Percentiles rank a stretch among this genome's conserved stretches.
Evolutionary conservation across 192 early-diverging fungal genomes (phyloP).

Genomic region (Lunasporangiospora selenospora): DNA sequence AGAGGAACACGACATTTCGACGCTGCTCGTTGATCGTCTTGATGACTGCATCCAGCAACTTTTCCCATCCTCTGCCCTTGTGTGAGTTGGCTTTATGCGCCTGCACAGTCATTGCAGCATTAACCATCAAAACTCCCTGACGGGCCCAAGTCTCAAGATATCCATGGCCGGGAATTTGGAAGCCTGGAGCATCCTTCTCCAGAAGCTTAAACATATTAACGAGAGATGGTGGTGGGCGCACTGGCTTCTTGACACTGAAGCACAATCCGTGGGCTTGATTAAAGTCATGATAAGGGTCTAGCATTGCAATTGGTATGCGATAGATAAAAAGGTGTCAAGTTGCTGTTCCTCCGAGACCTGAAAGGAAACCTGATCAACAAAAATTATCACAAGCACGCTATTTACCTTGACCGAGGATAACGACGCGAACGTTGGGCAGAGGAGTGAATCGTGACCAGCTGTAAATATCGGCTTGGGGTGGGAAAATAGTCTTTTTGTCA

Average conservation of each 20-base stretch:
- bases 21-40: conserved; percentile 68
- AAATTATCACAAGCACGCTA: conserved; percentile 6
- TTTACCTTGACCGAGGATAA: conserved; percentile 93
- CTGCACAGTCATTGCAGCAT: conserved; percentile 88
- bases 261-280: conserved; percentile 91
- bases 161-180: conserved; percentile 78
- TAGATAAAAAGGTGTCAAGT: neutral
- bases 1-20: conserved; percentile 84
- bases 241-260: conserved; percentile 86
- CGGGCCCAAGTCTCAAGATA: conserved; percentile 82
- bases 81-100: conserved; percentile 83
- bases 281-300: conserved; percentile 74
- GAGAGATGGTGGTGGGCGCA: conserved; percentile 84
- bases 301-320: neutral
- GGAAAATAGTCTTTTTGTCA: conserved; percentile 69
- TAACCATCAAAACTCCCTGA: conserved; percentile 91
- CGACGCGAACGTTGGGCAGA: conserved; percentile 74
- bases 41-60: conserved; percentile 82
- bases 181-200: conserved; percentile 71
- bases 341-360: too few species aligned
- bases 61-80: conserved; percentile 82
- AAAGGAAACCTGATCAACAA: too few species aligned
- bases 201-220: conserved; percentile 91
- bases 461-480: conserved; percentile 77
- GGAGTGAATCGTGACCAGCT: conserved; percentile 83